Base-by-base conservation (phyloP, 2,329 filamentous ascomycete genomes). In the Hyphodiscus sp. region DNA sequence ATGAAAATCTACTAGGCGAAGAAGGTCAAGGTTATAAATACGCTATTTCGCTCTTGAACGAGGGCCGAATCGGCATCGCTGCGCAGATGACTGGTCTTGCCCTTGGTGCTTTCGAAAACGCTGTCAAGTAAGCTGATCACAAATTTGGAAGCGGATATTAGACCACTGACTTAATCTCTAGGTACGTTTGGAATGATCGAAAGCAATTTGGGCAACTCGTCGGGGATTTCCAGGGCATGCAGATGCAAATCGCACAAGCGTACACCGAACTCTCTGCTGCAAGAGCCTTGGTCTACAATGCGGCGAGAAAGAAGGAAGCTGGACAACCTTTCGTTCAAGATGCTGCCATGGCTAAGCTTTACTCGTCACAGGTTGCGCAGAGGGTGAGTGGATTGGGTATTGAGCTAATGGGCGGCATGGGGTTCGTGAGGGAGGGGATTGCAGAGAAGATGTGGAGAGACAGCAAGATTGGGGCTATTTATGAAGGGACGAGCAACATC, bases 351-450 rank as follows among this genome's bases (percentile, higher is more conserved):
- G 94, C 94, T 51, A 99, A 99, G 78, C 79, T 99, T 52, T 96
- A 88, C 70, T 84, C 94, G 2, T 94, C 89, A 4, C 94, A 99
- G 74, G 90, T 99, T 30, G 94, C 94, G 0, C 88, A 89, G 19
- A 84, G 83, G 51, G 92, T 99, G 19, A 87, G 86, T 52, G 85
- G 91, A 7, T 80, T 87, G 47, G 94, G 92, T 0, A 83, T 99
- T 26, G 94, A 99, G 75, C 99, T 94, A 94, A 97, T 97, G 92
- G 94, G 94, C 47, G 94, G 94, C 44, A 97, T 99, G 94, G 94
- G 94, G 45, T 99, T 99, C 65, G 94, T 99, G 16, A 79, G 94
- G 45, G 94, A 99, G 71, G 94, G 94, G 0, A 83, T 96, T 54
- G 94, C 94, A 0, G 94, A 99, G 82, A 99, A 99, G 82, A 96